Base-by-base conservation (phyloP, 768 basidiomycete genomes). In the Thelephora ganbajun region DNA sequence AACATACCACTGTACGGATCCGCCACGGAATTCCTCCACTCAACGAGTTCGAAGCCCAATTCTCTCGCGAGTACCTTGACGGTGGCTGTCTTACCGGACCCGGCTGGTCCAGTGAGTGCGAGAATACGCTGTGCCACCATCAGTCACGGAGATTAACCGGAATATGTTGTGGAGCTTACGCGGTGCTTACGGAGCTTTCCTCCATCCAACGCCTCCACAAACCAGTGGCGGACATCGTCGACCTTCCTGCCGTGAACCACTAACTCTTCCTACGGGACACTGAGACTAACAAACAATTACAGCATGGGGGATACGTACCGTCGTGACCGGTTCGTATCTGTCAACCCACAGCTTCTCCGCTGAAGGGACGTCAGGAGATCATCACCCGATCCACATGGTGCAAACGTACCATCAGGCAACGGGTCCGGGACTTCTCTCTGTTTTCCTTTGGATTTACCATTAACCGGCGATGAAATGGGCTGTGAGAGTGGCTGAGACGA, bases 41-140 rank as follows among this genome's bases (percentile, higher is more conserved):
- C 94, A 19, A 90, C 57, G 33, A 96, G 71, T 44, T 92, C 83
- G 46, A 87, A 77, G 2, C 70, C 76, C 54, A 93, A 63, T 56
- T 93, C 88, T 13, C 65, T 65, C 0, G 87, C 71, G 18, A 99
- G 66, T 2, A 91, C 74, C 22, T 77, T 75, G 2, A 98, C 54
- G 0, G 89, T 89, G 0, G 91, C 74, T 0, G 94, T 96, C 68
- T 99, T 99, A 0, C 79, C 94, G 0, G 80, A 77, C 1, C 94
- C 94, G 6, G 94, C 81, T 0, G 90, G 88, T 1, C 94, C 94
- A 2, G 86, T 85, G 11, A 99, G 64, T 0, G 77, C 77, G 6
- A 98, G 73, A 23, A 99, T 78, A 42, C 91, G 74, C 87, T 97
- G 48, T n/a, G 2, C 43, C 16, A 42, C 49, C 18, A 47, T 18